Evolutionary conservation across 2,329 filamentous ascomycete species (phyloP).

Genomic region (Beauveria rudraprayagi): DNA sequence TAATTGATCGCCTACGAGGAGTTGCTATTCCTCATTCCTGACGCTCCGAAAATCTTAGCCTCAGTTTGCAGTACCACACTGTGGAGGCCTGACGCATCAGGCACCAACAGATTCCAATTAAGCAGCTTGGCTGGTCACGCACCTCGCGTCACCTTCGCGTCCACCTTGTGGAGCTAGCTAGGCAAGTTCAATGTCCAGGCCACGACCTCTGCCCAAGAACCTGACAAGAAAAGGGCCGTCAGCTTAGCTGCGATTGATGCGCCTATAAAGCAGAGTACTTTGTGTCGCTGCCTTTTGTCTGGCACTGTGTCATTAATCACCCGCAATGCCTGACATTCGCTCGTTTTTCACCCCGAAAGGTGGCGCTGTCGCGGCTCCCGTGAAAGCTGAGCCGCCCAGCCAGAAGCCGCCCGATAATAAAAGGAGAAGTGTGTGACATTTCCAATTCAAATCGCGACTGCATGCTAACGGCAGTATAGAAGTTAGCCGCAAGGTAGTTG

Average conservation of each 20-base stretch:
- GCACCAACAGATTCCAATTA: conserved; percentile 20
- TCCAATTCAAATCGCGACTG: neutral
- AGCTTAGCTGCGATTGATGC: conserved; percentile 12
- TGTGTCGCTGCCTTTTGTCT: neutral
- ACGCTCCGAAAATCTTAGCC: conserved; percentile 27
- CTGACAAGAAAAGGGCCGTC: neutral
- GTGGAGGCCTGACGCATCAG: conserved; percentile 20
- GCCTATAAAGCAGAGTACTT: conserved; percentile 16
- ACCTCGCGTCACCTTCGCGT: conserved; percentile 40
- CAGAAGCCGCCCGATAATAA: conserved; percentile 36
- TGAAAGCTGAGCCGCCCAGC: conserved; percentile 38
- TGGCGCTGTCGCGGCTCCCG: conserved; percentile 45
- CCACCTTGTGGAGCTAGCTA: conserved; percentile 17
- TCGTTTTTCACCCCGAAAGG: conserved; percentile 81
- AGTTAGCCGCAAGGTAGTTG: conserved; percentile 57
- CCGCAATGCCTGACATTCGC: conserved; percentile 77
- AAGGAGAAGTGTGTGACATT: conserved; percentile 16
- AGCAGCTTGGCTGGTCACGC: conserved; percentile 26
- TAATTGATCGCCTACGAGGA: conserved; percentile 14
- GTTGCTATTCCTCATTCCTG: conserved; percentile 12
- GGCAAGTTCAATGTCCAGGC: conserved; percentile 27
- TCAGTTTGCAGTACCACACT: neutral
- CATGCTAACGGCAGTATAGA: conserved; percentile 26
- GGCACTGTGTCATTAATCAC: neutral
- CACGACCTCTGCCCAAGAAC: conserved; percentile 16